phyloP scores from a whole-genome alignment of 1,284 basidiomycete genomes.

The Bondarzewia mesenterica region DNA sequence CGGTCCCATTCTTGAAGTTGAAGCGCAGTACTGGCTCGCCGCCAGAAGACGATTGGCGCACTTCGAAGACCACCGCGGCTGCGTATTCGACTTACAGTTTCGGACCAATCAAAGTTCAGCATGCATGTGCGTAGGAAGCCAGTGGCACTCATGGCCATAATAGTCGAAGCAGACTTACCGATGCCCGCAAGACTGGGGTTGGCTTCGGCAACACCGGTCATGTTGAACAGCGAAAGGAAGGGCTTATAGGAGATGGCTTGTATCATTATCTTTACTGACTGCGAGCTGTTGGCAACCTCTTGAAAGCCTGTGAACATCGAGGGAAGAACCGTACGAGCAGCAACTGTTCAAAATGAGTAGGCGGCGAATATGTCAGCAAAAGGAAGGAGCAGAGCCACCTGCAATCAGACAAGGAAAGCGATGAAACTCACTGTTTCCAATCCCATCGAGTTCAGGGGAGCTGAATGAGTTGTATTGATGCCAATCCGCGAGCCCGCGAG shows the following conservation, averaged over 20 bases:
- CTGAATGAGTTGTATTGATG: slow-evolving; percentile 45
- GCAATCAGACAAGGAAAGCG: background rate
- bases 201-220: slow-evolving; percentile 31
- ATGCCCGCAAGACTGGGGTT: slow-evolving; percentile 26
- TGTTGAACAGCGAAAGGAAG: slow-evolving; percentile 45
- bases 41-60: slow-evolving; percentile 21
- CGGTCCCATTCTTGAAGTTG: slow-evolving; percentile 51
- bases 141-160: background rate
- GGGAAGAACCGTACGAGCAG: slow-evolving; percentile 37
- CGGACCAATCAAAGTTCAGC: too few relatives aligned
- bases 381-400: slow-evolving; percentile 1
- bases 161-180: slow-evolving; percentile 20
- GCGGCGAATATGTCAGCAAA: too few relatives aligned
- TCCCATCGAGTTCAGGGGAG: slow-evolving; percentile 25
- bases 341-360: slow-evolving; percentile 32
- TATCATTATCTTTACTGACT: slow-evolving; percentile 35
- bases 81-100: slow-evolving; percentile 47
- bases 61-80: slow-evolving; percentile 31
- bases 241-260: slow-evolving; percentile 45
- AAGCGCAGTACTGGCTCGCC: slow-evolving; percentile 38
- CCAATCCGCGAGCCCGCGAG: slow-evolving; percentile 40
- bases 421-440: slow-evolving; percentile 31
- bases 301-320: slow-evolving; percentile 34
- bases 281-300: slow-evolving; percentile 33
- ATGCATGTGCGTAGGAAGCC: too few relatives aligned